Conservation (phyloP, 1,139 yeast species). For the Pichia kudriavzevii region DNA sequence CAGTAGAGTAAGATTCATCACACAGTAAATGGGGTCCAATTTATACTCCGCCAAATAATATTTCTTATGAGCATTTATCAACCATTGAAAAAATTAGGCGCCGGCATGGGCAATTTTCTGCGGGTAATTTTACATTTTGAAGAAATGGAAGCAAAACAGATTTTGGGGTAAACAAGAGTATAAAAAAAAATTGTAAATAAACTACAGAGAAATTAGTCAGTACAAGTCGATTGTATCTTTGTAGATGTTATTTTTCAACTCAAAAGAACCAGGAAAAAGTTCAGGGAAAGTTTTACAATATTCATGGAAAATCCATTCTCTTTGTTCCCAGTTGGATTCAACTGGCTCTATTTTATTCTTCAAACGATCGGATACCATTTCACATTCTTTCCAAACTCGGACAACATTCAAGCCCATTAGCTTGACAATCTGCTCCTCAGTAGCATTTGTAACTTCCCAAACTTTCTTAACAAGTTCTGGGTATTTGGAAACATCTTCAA, state of each 20-base stretch:
- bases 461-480: conserved; percentile 39
- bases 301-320: conserved; percentile 35
- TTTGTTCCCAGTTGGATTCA: conserved; percentile 37
- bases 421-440: conserved; percentile 36
- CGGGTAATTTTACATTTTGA: no score
- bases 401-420: conserved; percentile 43
- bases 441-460: conserved; percentile 34
- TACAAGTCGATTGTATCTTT: no score
- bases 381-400: conserved; percentile 43
- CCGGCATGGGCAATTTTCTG: no score
- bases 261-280: conserved; percentile 32
- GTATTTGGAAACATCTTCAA: conserved; percentile 48
- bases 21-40: no score
- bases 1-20: no score
- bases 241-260: conserved; percentile 19
- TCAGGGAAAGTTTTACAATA: conserved; percentile 32
- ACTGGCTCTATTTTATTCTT: conserved; percentile 24
- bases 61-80: no score
- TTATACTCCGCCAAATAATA: no score
- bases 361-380: conserved; percentile 29
- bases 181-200: no score
- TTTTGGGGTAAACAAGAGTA: no score
- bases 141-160: no score
- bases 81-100: no score
- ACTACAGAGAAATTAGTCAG: no score